Conservation (phyloP, 495 filamentous ascomycete species). For the Penicillium goetzii region DNA sequence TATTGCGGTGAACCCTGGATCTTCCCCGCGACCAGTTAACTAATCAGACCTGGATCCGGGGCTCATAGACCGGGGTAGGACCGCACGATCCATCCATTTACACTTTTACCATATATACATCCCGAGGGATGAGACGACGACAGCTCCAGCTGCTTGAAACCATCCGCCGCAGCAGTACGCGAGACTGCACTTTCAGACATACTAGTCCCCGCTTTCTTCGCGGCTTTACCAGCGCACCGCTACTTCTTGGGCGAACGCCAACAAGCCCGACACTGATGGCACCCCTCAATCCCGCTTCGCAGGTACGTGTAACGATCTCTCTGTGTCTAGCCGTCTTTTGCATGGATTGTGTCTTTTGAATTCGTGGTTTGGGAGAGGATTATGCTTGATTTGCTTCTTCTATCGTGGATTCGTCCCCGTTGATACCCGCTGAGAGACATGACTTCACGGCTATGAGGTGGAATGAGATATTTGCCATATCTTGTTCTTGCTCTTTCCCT, state of each 20-base stretch:
- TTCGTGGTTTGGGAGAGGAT: not conserved
- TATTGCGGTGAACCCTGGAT: not conserved
- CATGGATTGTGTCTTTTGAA: not conserved
- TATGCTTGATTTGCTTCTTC: not conserved
- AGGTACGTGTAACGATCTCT: conserved; percentile 33
- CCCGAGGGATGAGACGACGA: conserved; percentile 14
- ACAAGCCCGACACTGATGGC: conserved; percentile 28
- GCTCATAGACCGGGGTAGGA: conserved; percentile 1
- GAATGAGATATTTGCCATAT: not conserved
- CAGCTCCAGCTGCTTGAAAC: conserved; percentile 14
- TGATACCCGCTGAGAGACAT: not conserved
- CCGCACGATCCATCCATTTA: not conserved
- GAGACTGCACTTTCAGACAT: not conserved
- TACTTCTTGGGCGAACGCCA: not conserved
- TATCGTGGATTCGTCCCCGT: not conserved
- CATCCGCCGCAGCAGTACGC: not conserved
- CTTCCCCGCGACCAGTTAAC: not conserved
- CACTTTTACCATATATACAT: not conserved
- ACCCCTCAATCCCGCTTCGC: conserved; percentile 39
- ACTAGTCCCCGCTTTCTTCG: not conserved
- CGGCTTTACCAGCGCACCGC: conserved; percentile 7
- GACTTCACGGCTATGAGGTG: not conserved
- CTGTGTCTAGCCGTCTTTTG: conserved; percentile 7
- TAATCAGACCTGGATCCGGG: not conserved
- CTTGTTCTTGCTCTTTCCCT: not conserved